Conservation (phyloP, 2,329 filamentous ascomycete genomes). For the Zasmidium angulare region DNA sequence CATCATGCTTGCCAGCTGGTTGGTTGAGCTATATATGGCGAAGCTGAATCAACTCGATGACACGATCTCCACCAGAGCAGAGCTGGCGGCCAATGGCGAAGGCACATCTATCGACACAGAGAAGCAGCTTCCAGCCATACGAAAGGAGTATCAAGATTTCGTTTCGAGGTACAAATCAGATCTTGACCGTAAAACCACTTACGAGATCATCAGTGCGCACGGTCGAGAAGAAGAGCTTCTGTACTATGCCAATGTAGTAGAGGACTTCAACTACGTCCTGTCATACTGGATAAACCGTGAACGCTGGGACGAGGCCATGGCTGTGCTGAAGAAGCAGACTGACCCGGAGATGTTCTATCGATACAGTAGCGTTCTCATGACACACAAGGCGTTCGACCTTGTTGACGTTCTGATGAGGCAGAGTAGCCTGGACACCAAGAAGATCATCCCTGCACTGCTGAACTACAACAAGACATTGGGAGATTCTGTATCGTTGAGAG, state of each 20-base stretch:
- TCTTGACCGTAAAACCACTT: slow-evolving; percentile 86
- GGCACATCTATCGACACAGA: slow-evolving; percentile 58
- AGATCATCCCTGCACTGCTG: slow-evolving; percentile 86
- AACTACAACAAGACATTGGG: slow-evolving; percentile 77
- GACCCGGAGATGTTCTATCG: slow-evolving; percentile 93
- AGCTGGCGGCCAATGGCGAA: slow-evolving; percentile 66
- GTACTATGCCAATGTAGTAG: slow-evolving; percentile 82
- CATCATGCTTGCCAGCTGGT: slow-evolving; percentile 92
- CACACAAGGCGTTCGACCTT: slow-evolving; percentile 76
- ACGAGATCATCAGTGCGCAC: slow-evolving; percentile 94
- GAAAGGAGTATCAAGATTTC: slow-evolving; percentile 85
- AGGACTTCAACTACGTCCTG: slow-evolving; percentile 92
- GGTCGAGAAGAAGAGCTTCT: slow-evolving; percentile 90
- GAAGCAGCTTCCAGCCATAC: slow-evolving; percentile 68
- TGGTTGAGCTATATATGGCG: slow-evolving; percentile 95
- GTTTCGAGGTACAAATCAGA: slow-evolving; percentile 80
- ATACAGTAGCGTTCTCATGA: slow-evolving; percentile 96
- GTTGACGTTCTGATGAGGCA: slow-evolving; percentile 97
- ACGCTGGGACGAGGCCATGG: slow-evolving; percentile 82
- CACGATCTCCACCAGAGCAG: slow-evolving; percentile 84
- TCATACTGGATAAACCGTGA: slow-evolving; percentile 97
- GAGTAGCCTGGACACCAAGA: slow-evolving; percentile 76
- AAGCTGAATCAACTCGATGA: slow-evolving; percentile 95
- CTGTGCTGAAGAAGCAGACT: slow-evolving; percentile 88
- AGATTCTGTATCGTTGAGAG: slow-evolving; percentile 62